Percentiles rank a stretch among this genome's conserved stretches.
phyloP scores from a whole-genome alignment of 2,329 filamentous ascomycete species.

The Pleochaeta shiraiana region DNA sequence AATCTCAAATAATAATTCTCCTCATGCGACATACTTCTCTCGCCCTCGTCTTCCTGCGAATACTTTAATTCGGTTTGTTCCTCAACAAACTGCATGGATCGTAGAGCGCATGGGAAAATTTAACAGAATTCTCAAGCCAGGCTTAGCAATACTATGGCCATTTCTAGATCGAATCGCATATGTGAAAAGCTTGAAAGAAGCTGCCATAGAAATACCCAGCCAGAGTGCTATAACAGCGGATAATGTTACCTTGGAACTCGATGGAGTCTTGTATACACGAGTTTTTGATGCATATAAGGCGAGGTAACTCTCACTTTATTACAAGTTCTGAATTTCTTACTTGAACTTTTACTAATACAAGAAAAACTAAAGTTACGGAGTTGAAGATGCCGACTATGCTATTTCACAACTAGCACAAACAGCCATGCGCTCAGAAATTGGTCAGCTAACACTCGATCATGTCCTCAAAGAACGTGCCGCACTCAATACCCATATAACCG shows the following conservation, averaged over 20 bases:
- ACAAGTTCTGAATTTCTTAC: background rate
- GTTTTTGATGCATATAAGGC: constrained; percentile 98
- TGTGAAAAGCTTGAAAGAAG: constrained; percentile 93
- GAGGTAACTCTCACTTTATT: constrained; percentile 32
- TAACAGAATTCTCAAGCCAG: constrained; percentile 77
- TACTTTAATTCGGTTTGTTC: constrained; percentile 87
- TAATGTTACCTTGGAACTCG: constrained; percentile 91
- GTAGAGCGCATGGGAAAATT: constrained; percentile 99
- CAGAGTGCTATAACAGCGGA: constrained; percentile 97
- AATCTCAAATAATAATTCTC: constrained; percentile 17
- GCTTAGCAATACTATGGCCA: constrained; percentile 70
- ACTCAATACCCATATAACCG: constrained; percentile 96
- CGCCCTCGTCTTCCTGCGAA: constrained; percentile 61
- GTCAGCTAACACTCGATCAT: constrained; percentile 88
- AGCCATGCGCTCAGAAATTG: constrained; percentile 97
- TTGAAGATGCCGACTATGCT: constrained; percentile 96
- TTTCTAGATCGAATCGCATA: constrained; percentile 94
- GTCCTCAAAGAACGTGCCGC: constrained; percentile 93
- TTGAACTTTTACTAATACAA: no score
- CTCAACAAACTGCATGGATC: constrained; percentile 99
- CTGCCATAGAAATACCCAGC: constrained; percentile 87
- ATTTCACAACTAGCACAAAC: constrained; percentile 97
- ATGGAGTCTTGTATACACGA: constrained; percentile 85
- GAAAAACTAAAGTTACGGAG: constrained; percentile 78
- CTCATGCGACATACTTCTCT: constrained; percentile 62